phyloP scores from a whole-genome alignment of 768 basidiomycete genomes.

The Mycena pura region DNA sequence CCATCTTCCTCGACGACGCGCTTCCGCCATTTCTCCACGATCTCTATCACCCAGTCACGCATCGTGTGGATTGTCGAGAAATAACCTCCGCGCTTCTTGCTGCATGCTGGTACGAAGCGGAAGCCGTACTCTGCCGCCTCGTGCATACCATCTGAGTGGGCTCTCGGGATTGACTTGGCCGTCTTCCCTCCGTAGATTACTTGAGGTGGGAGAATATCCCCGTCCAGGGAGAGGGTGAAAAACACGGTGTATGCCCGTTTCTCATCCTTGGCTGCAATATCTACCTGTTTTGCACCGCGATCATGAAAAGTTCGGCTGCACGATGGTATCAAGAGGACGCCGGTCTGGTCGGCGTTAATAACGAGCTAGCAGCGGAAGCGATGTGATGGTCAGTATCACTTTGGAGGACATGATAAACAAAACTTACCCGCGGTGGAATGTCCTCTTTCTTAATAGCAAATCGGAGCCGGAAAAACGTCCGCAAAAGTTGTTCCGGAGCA shows the following conservation, averaged over 20 bases:
- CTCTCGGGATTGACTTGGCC: slow-evolving; percentile 23
- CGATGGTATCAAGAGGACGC: slow-evolving; percentile 12
- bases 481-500: background rate
- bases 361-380: background rate
- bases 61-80: slow-evolving; percentile 37
- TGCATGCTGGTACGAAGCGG: slow-evolving; percentile 30
- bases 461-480: slow-evolving; percentile 1
- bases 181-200: slow-evolving; percentile 24
- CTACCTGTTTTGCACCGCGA: slow-evolving; percentile 26
- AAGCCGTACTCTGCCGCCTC: slow-evolving; percentile 25
- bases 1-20: slow-evolving; percentile 15
- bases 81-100: slow-evolving; percentile 29
- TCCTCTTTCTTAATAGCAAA: background rate
- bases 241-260: slow-evolving; percentile 32
- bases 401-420: no score
- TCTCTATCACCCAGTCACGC: slow-evolving; percentile 29
- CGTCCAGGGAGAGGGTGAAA: slow-evolving; percentile 19
- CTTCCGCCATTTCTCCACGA: slow-evolving; percentile 23
- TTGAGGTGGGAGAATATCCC: slow-evolving; percentile 33
- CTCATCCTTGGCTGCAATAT: slow-evolving; percentile 21
- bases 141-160: slow-evolving; percentile 10
- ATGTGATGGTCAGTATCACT: no score
- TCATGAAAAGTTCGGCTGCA: slow-evolving; percentile 23
- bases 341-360: slow-evolving; percentile 27
- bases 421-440: background rate